Base-by-base conservation (phyloP, 2,329 filamentous ascomycete species). In the Xylariomycetidae sp. region DNA sequence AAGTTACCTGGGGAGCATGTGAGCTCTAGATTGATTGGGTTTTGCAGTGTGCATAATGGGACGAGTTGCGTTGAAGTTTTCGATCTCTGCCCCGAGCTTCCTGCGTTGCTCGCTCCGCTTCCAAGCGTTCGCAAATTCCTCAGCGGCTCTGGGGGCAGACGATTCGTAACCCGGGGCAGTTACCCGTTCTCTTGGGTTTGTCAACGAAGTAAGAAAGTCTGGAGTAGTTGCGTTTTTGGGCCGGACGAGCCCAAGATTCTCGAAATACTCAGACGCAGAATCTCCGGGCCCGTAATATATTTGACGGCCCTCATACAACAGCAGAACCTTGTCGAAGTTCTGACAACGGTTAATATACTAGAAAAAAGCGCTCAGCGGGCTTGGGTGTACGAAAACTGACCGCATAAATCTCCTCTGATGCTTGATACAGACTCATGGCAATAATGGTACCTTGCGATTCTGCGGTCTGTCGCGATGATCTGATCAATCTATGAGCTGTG, bases 141-240 rank as follows among this genome's bases (percentile, higher is more conserved):
- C 72, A 6, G 76, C 71, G 1, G 74, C 77, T 38, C 73, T 64
- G 2, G 75, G 75, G 0, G 66, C 70, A 43, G 59, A 69, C 47
- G 60, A 66, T 53, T 80, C 69, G 42, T 68, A 79, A 16, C 73
- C 76, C 6, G 63, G 52, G 27, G 70, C 69, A 14, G 75, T 62
- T 17, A 72, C 45, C 35, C 75, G 73, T 56, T 80, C 76, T 13
- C 58, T 48, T 4, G 74, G 62, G 33, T 69, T 71, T 4, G 80
- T 84, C 58, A 85, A 77, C 17, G 78, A 81, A 1, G 80, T 85
- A 26, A 85, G 59, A 62, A 85, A 85, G 53, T 86, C 82, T 12
- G 80, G 77, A 0, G 76, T 81, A 0, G 80, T 85, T 59, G 75
- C 74, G 11, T 80, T 74, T 2, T 74, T 57, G 4, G 79, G 77